Conservation (phyloP, 2,329 filamentous ascomycete species). For the Aspergillus viridinutans region DNA sequence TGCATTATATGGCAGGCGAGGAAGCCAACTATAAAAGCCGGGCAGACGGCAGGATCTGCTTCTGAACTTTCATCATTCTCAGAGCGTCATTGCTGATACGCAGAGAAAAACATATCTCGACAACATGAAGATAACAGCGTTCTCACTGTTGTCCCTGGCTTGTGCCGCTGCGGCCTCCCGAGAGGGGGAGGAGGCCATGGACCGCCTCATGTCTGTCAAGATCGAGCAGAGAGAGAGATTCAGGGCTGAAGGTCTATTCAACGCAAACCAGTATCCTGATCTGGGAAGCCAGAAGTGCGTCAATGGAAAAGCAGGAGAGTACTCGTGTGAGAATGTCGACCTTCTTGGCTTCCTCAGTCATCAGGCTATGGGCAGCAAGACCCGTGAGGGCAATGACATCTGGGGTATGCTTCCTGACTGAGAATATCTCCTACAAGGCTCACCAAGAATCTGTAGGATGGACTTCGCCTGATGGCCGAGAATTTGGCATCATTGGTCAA, state of each 20-base stretch:
- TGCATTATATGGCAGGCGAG: not conserved
- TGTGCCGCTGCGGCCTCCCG: conserved; percentile 7
- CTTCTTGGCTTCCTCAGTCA: conserved; percentile 14
- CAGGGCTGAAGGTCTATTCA: conserved; percentile 10
- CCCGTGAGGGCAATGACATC: conserved; percentile 17
- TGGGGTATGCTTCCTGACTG: conserved; percentile 9
- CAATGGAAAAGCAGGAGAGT: conserved; percentile 15
- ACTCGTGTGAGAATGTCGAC: conserved; percentile 15
- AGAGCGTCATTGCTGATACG: not conserved
- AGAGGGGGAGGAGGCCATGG: conserved; percentile 8
- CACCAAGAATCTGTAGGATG: conserved; percentile 5
- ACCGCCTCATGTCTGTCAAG: conserved; percentile 14
- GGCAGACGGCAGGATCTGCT: not conserved
- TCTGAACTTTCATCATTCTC: not conserved
- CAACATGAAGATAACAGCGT: conserved; percentile 11
- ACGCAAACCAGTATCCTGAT: conserved; percentile 11
- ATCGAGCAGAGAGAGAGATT: conserved; percentile 8
- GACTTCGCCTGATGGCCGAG: conserved; percentile 13
- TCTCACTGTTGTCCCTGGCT: conserved; percentile 9
- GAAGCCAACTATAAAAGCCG: not conserved
- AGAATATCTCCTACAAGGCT: not conserved
- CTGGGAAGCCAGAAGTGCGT: conserved; percentile 5
- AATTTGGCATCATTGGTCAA: conserved; percentile 16
- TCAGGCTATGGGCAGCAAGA: conserved; percentile 16
- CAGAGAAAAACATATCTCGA: not conserved